Evolutionary conservation across 2,329 filamentous ascomycete genomes (phyloP).

Genomic region (Aureobasidium namibiae): DNA sequence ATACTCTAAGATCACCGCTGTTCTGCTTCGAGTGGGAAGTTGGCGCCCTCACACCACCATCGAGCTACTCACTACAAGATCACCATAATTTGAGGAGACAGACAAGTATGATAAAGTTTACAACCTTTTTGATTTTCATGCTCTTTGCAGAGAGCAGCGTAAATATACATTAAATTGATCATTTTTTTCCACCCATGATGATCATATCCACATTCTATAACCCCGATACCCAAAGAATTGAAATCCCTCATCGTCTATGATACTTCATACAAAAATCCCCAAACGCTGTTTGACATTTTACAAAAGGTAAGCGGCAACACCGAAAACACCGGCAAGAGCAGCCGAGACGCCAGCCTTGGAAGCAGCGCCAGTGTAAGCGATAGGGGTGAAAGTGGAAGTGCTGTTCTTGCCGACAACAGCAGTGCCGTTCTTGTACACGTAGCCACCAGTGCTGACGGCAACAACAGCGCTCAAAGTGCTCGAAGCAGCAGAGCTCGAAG

Average conservation of each 20-base stretch:
- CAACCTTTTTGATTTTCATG: not conserved
- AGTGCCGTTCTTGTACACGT: not conserved
- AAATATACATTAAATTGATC: not conserved
- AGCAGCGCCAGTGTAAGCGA: slow-evolving; percentile 10
- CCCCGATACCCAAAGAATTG: not conserved
- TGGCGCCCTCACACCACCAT: too few relatives aligned
- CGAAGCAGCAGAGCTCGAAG: not conserved
- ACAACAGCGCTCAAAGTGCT: not conserved
- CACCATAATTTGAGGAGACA: not conserved
- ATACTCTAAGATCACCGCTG: too few relatives aligned
- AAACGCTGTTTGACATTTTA: too few relatives aligned
- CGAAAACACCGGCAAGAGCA: slow-evolving; percentile 3
- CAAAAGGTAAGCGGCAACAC: slow-evolving; percentile 6
- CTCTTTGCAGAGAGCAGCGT: not conserved
- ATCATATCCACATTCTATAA: not conserved
- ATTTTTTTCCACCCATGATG: not conserved
- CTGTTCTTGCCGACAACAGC: not conserved
- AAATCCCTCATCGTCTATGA: not conserved
- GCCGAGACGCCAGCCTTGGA: slow-evolving; percentile 7
- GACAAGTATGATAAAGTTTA: not conserved
- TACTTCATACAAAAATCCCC: not conserved
- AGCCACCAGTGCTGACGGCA: not conserved
- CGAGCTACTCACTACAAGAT: not conserved
- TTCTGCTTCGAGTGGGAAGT: too few relatives aligned
- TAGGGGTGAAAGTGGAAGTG: not conserved